A percentile compares a stretch with the other conserved stretches of the same genome.
phyloP scores from a whole-genome alignment of 2,329 filamentous ascomycete genomes.

The Nothopassalora personata region DNA sequence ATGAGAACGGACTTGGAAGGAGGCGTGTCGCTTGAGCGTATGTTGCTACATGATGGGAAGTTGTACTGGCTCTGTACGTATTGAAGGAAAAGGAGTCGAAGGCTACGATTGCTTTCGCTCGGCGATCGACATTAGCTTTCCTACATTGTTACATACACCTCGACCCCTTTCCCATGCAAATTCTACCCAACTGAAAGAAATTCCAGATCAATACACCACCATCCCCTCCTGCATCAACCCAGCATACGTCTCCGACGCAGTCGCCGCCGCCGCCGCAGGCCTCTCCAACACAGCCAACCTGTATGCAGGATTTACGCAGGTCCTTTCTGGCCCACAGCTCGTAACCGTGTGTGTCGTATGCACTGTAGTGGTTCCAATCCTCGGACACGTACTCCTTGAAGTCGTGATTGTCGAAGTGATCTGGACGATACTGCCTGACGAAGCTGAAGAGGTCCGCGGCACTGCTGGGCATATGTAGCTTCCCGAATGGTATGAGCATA shows the following conservation, averaged over 20 bases:
- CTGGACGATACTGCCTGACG: background rate
- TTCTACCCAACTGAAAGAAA: background rate
- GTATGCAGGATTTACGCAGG: conserved; percentile 27
- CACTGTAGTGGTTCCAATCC: conserved; percentile 28
- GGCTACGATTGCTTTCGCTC: no score
- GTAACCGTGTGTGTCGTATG: conserved; percentile 31
- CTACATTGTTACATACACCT: background rate
- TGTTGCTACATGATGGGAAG: background rate
- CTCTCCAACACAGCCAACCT: conserved; percentile 7
- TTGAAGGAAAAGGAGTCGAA: background rate
- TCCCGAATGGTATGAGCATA: background rate
- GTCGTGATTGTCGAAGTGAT: background rate
- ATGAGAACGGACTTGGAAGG: background rate
- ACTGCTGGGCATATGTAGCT: background rate
- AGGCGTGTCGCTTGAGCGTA: background rate
- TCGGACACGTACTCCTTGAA: conserved; percentile 8
- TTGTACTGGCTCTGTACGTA: background rate
- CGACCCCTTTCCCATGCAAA: no score
- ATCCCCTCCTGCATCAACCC: no score
- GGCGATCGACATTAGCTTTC: background rate
- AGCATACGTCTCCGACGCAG: no score
- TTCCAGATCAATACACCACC: no score
- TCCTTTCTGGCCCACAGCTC: conserved; percentile 25
- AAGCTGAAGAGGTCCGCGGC: background rate
- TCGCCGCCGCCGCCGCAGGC: no score